A percentile compares a stretch with the other conserved stretches of the same genome.
Evolutionary conservation across 2,329 filamentous ascomycete species (phyloP).

Genomic region (Gyromitra esculenta): DNA sequence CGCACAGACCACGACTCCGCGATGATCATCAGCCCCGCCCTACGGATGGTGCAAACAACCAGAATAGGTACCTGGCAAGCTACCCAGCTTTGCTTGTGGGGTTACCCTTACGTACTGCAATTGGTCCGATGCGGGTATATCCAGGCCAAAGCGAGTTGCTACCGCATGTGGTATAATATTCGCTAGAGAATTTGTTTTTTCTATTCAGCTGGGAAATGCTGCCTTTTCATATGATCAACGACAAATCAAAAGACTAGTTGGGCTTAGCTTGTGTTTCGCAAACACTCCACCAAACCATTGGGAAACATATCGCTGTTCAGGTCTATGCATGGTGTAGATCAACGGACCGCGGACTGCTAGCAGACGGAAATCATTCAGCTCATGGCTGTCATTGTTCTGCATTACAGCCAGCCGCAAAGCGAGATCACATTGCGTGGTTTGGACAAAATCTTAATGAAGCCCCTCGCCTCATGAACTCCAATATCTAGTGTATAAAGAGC

Average conservation of each 20-base stretch:
- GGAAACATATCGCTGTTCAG: neutral
- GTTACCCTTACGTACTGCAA: neutral
- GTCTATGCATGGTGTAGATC: neutral
- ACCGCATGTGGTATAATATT: neutral
- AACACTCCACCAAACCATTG: no score
- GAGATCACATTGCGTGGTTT: neutral
- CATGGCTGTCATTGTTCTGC: neutral
- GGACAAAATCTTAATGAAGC: neutral
- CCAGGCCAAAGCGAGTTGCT: no score
- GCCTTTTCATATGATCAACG: no score
- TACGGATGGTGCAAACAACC: neutral
- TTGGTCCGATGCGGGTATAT: neutral
- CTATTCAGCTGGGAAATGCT: no score
- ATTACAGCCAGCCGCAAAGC: neutral
- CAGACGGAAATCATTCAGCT: neutral
- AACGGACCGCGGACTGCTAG: neutral
- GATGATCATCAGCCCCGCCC: neutral
- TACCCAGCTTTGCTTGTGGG: neutral
- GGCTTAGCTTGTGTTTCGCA: no score
- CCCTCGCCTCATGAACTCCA: neutral
- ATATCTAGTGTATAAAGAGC: constrained; percentile 6
- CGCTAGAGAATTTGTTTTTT: neutral
- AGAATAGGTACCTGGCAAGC: neutral
- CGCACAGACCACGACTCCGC: neutral
- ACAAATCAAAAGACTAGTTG: no score